Conservation (phyloP, 2,329 filamentous ascomycete genomes). For the Phyllosticta capitalensis region DNA sequence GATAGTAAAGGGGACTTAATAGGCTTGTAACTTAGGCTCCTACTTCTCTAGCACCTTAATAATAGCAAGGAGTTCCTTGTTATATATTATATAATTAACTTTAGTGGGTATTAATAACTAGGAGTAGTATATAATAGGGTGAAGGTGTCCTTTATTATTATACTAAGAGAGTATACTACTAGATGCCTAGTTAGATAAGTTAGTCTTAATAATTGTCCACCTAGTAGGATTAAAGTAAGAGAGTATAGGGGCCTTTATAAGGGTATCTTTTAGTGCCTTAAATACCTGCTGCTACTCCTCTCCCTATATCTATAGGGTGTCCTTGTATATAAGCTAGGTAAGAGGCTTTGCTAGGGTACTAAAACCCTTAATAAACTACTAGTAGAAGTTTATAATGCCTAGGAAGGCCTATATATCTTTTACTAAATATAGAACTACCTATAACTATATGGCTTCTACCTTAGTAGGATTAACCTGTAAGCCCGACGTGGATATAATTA, state of each 20-base stretch:
- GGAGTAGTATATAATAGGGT: background rate
- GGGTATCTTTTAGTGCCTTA: too few species aligned
- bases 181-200: background rate
- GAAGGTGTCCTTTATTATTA: background rate
- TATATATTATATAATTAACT: background rate
- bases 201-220: background rate
- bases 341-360: background rate
- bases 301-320: background rate
- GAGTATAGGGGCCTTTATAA: background rate
- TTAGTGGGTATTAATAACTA: background rate
- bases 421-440: too few species aligned
- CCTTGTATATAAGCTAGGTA: background rate
- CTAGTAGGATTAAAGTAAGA: background rate
- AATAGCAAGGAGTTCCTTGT: background rate
- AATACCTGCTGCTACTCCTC: background rate
- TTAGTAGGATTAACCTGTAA: conserved; percentile 11
- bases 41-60: background rate
- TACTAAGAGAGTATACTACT: background rate
- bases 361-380: background rate
- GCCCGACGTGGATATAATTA: conserved; percentile 12
- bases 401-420: too few species aligned
- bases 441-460: conserved; percentile 8
- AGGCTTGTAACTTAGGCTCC: background rate
- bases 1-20: too few species aligned
- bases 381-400: too few species aligned